phyloP scores from a whole-genome alignment of 345 rosid genomes.

The Eucalyptus decipiens region DNA sequence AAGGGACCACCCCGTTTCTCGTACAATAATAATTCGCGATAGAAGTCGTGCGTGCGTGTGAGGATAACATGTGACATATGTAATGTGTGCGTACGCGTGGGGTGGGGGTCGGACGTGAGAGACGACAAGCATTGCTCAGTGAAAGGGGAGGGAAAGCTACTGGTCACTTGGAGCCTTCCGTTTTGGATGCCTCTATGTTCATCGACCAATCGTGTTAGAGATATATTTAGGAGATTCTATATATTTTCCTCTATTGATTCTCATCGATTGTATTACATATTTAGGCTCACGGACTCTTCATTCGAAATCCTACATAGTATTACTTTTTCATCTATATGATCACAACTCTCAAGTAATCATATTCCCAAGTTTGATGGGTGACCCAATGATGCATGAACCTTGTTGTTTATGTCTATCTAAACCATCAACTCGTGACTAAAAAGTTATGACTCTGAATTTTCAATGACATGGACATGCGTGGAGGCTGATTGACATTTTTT shows the following conservation, averaged over 20 bases:
- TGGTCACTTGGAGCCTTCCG: too few species aligned
- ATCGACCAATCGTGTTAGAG: background rate
- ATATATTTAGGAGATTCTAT: background rate
- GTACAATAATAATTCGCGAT: background rate
- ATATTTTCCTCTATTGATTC: background rate
- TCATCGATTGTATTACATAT: background rate
- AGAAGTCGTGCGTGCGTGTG: background rate
- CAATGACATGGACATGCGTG: background rate
- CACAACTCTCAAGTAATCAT: background rate
- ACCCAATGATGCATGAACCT: background rate
- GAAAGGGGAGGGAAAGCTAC: background rate
- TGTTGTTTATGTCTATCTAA: background rate
- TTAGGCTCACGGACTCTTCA: background rate
- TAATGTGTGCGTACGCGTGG: background rate
- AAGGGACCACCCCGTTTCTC: background rate
- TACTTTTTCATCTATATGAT: background rate
- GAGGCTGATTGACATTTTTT: background rate
- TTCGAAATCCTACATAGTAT: background rate
- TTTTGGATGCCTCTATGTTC: background rate
- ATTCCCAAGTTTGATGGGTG: background rate
- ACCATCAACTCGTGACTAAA: background rate
- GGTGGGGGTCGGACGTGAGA: background rate
- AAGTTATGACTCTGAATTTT: background rate
- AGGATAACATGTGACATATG: background rate
- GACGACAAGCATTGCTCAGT: background rate